A percentile compares a stretch with the other conserved stretches of the same genome.
Conservation (phyloP, 352 stramenopile species). For the Pythium scleroteichum region DNA sequence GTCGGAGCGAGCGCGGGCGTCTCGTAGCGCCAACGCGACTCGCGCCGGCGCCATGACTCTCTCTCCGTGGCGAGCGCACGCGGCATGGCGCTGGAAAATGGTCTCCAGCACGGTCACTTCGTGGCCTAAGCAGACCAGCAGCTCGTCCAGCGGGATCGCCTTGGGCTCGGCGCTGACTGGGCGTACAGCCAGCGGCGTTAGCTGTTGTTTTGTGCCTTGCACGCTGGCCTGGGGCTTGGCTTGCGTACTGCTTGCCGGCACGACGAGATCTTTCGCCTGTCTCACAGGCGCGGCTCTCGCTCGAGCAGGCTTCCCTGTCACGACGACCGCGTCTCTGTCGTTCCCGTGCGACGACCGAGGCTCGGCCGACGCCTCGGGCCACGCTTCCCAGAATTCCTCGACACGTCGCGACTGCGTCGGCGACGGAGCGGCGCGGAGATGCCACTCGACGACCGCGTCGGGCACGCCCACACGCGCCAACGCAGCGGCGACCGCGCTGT, state of each 20-base stretch:
- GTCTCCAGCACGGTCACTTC: slow-evolving; percentile 11
- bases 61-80: not conserved
- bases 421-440: slow-evolving; percentile 6
- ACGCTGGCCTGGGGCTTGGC: not conserved
- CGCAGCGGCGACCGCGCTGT: slow-evolving; percentile 25
- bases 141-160: slow-evolving; percentile 11
- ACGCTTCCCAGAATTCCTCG: slow-evolving; percentile 23
- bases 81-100: slow-evolving; percentile 18
- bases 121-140: slow-evolving; percentile 7
- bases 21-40: slow-evolving; percentile 3
- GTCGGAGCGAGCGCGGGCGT: slow-evolving; percentile 1
- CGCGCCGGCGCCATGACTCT: not conserved
- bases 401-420: slow-evolving; percentile 1
- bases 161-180: not conserved
- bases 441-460: slow-evolving; percentile 9
- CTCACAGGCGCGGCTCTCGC: not conserved
- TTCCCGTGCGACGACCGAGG: not conserved
- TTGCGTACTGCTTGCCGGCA: too few relatives aligned
- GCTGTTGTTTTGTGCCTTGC: not conserved
- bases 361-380: slow-evolving; percentile 14
- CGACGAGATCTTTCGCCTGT: not conserved
- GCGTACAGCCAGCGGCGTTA: not conserved
- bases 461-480: slow-evolving; percentile 29
- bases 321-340: not conserved
- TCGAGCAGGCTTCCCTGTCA: not conserved